A percentile compares a stretch with the other conserved stretches of the same genome.
These are phyloP conservation scores for Trichoderma brevicompactum DNA, from an alignment of 2,329 filamentous ascomycete species.

Conservation along the genomic window DNA sequence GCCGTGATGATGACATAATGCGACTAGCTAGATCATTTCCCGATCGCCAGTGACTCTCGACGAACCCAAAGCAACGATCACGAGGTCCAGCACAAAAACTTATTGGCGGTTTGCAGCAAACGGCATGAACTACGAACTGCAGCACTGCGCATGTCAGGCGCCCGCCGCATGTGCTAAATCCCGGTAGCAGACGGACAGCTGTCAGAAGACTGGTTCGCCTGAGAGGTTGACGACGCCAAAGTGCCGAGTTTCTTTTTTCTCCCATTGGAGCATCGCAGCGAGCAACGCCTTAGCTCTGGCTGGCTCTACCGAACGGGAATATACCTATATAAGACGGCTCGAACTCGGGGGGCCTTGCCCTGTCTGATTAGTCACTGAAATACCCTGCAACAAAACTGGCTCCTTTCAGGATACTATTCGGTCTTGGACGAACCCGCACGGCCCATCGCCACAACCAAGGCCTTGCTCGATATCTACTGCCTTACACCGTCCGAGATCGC, in stretches of 20 bases:
- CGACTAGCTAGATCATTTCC: not conserved
- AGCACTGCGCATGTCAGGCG: slow-evolving; percentile 31
- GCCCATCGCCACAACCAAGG: slow-evolving; percentile 51
- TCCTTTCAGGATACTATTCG: slow-evolving; percentile 48
- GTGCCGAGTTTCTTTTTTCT: not conserved
- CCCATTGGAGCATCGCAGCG: slow-evolving; percentile 1
- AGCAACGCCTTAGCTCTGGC: not conserved
- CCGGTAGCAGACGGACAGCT: slow-evolving; percentile 21
- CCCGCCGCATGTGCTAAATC: slow-evolving; percentile 28
- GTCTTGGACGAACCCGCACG: slow-evolving; percentile 39
- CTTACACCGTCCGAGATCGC: slow-evolving; percentile 62
- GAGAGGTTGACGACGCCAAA: slow-evolving; percentile 22
- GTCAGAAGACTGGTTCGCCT: slow-evolving; percentile 42
- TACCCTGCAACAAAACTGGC: slow-evolving; percentile 46
- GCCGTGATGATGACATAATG: slow-evolving; percentile 29
- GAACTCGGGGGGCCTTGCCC: not conserved
- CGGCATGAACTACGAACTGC: slow-evolving; percentile 19
- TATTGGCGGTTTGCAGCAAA: slow-evolving; percentile 8
- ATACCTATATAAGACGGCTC: slow-evolving; percentile 19
- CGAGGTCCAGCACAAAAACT: slow-evolving; percentile 15
- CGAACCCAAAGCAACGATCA: slow-evolving; percentile 24
- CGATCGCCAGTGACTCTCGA: slow-evolving; percentile 14
- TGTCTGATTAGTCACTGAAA: slow-evolving; percentile 24
- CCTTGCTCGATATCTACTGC: slow-evolving; percentile 70
- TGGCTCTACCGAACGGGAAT: not conserved